A percentile compares a stretch with the other conserved stretches of the same genome.
Evolutionary conservation across 2,329 filamentous ascomycete species (phyloP).

Genomic region (Dothideomycetes sp.): DNA sequence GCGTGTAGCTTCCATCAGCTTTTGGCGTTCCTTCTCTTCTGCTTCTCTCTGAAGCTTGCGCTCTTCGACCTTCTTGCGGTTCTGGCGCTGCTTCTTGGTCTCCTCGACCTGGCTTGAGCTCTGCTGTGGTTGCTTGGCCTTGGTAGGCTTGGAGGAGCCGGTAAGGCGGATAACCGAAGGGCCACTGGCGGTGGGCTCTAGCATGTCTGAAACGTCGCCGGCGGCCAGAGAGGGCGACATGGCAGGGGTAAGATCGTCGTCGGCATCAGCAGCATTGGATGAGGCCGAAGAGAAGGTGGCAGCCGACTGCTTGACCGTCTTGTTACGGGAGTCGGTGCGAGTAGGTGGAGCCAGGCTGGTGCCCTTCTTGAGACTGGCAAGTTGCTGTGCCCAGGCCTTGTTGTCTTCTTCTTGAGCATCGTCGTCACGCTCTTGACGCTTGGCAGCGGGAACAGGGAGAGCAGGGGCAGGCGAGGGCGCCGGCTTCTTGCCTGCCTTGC

Average conservation of each 20-base stretch:
- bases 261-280: conserved; percentile 63
- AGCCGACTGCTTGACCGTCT: conserved; percentile 58
- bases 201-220: conserved; percentile 81
- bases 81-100: conserved; percentile 93
- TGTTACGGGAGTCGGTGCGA: conserved; percentile 34
- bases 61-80: conserved; percentile 77
- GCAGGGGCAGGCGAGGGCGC: conserved; percentile 13
- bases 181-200: conserved; percentile 60
- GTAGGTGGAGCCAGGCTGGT: conserved; percentile 43
- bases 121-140: conserved; percentile 49
- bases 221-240: conserved; percentile 55
- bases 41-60: conserved; percentile 66
- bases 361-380: conserved; percentile 62
- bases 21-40: conserved; percentile 68
- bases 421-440: conserved; percentile 24
- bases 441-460: conserved; percentile 21
- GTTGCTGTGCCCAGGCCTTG: conserved; percentile 66
- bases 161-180: conserved; percentile 73
- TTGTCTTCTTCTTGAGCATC: conserved; percentile 55
- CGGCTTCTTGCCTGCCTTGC: conserved; percentile 24
- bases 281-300: conserved; percentile 47
- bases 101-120: conserved; percentile 56
- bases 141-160: conserved; percentile 48
- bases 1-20: conserved; percentile 71
- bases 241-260: conserved; percentile 67